These are phyloP conservation scores for Pseudomonodictys pantanalensis DNA, from an alignment of 495 filamentous ascomycete species.

Conservation along the genomic window DNA sequence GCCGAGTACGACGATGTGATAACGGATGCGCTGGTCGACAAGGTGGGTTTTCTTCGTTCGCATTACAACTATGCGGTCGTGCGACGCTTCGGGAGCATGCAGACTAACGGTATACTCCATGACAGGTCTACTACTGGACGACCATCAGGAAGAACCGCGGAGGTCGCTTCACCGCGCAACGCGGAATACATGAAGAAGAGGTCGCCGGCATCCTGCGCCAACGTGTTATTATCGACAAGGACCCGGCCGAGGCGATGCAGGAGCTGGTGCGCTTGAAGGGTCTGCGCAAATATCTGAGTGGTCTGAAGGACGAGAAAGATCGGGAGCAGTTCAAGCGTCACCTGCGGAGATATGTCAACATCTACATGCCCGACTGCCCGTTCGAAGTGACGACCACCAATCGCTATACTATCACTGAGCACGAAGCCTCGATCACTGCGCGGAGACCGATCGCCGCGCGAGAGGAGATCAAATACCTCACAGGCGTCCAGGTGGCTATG, in stretches of 20 bases:
- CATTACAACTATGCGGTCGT: slow-evolving; percentile 3
- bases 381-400: slow-evolving; percentile 95
- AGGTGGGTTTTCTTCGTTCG: slow-evolving; percentile 57
- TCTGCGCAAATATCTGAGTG: slow-evolving; percentile 65
- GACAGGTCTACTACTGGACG: slow-evolving; percentile 89
- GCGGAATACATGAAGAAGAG: slow-evolving; percentile 77
- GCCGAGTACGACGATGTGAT: slow-evolving; percentile 93
- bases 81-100: slow-evolving; percentile 29
- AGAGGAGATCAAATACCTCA: slow-evolving; percentile 84
- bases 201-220: slow-evolving; percentile 74
- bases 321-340: slow-evolving; percentile 85
- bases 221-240: slow-evolving; percentile 70
- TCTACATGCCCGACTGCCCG: slow-evolving; percentile 87
- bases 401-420: slow-evolving; percentile 84
- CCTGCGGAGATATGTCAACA: slow-evolving; percentile 84
- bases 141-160: slow-evolving; percentile 90
- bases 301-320: slow-evolving; percentile 69
- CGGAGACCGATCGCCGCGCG: slow-evolving; percentile 72
- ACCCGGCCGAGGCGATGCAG: slow-evolving; percentile 62
- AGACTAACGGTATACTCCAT: slow-evolving; percentile 16
- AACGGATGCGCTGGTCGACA: slow-evolving; percentile 93
- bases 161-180: slow-evolving; percentile 71
- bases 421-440: slow-evolving; percentile 86
- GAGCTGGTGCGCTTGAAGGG: slow-evolving; percentile 68
- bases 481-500: slow-evolving; percentile 84